Evolutionary conservation across 2,329 filamentous ascomycete species (phyloP).

Genomic region (Alternaria hordeiaustralica): DNA sequence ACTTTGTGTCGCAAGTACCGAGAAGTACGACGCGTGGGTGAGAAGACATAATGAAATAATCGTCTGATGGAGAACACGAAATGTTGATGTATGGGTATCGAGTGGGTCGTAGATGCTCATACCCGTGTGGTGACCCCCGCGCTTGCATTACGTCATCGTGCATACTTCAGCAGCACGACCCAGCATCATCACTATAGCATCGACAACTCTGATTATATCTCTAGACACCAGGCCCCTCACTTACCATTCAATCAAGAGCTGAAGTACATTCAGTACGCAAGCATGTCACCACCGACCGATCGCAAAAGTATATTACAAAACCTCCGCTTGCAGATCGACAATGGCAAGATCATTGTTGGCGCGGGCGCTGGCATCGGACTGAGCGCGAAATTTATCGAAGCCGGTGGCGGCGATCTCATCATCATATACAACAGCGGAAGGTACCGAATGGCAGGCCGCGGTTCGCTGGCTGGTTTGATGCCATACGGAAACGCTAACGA

Average conservation of each 20-base stretch:
- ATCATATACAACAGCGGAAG: conserved; percentile 76
- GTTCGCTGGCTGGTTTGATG: conserved; percentile 73
- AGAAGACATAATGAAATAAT: conserved; percentile 9
- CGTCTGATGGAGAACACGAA: not conserved
- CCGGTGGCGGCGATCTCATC: conserved; percentile 71
- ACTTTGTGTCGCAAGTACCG: conserved; percentile 71
- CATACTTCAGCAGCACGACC: not conserved
- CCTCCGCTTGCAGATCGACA: conserved; percentile 61
- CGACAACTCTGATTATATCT: not conserved
- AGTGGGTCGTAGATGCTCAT: not conserved
- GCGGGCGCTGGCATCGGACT: conserved; percentile 73
- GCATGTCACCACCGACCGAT: conserved; percentile 65
- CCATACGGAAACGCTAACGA: conserved; percentile 75
- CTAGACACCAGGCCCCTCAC: not conserved
- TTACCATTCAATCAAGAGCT: not conserved
- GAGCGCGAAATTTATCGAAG: conserved; percentile 73
- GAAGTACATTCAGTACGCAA: not conserved
- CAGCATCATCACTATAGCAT: not conserved
- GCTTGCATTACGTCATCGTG: conserved; percentile 18
- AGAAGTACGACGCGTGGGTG: conserved; percentile 58
- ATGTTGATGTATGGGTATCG: not conserved
- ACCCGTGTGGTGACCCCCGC: conserved; percentile 1
- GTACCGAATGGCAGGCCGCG: conserved; percentile 75
- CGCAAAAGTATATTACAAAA: conserved; percentile 61
- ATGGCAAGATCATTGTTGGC: conserved; percentile 68